Evolutionary conservation across 2,329 filamentous ascomycete species (phyloP), one percentile per base, ranked within the genome.

Genomic region (Diaporthe sp.): DNA sequence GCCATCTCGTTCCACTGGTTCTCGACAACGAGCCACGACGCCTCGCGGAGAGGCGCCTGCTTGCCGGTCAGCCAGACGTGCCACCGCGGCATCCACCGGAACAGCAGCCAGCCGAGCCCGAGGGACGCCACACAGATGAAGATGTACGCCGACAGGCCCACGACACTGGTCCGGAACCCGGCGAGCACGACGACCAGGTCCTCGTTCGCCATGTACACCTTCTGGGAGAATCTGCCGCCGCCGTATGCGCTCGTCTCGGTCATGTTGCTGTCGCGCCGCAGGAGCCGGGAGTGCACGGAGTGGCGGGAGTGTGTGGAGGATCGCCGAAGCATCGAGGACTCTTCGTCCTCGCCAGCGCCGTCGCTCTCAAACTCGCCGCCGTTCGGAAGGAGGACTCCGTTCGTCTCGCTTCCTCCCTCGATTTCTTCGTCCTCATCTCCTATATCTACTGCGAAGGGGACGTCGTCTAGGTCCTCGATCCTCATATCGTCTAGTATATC

Each of bases 1-100:
- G 90, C 88, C 83, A 98, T 94, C 84, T 98, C 96, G 68, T 94
- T 94, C 96, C 97, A 98, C 89, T 98, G 95, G 81, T 99, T 98
- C 89, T 93, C 97, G 78, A 98, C 91, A 39, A 98, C 96, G 58
- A 98, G 93, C 97, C 97, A 99, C 76, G 94, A 89, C 81, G 95
- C 97, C 73, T 94, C 91, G 72, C 90, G 89, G 42, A 99, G 87
- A 3, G 94, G 88, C 22, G 90, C 91, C 7, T 92, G 86, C 72
- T 87, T 90, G 39, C 97, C 97, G 55, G 94, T 88, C 57, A 98
- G 82, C 67, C 89, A 90, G 68, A 98, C 92, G 80, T 94, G 92
- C 95, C 95, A 98, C 75, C 92, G 90, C 7, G 97, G 97, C 72
- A 98, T 84, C 97, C 97, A 99, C 77, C 95, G 91, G 74, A 98